These are phyloP conservation scores for Salix koriyanagi DNA, from an alignment of 345 rosid species.

Conservation along the genomic window DNA sequence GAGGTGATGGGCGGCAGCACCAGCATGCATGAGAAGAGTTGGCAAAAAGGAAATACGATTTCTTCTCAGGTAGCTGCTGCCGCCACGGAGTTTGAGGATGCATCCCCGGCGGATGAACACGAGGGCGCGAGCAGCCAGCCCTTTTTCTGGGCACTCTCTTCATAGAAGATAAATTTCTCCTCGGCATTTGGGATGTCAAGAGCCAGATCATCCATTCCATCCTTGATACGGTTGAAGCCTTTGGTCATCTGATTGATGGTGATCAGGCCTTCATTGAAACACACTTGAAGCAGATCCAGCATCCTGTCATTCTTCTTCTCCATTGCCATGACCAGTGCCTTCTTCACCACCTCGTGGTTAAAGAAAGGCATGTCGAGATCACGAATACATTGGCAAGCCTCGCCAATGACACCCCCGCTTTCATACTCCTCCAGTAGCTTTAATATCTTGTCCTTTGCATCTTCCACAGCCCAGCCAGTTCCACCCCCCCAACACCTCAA, in stretches of 20 bases:
- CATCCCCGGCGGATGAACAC: constrained; percentile 30
- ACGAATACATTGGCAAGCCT: constrained; percentile 95
- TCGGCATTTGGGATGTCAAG: constrained; percentile 91
- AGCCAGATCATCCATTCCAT: constrained; percentile 89
- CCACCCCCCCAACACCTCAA: constrained; percentile 99
- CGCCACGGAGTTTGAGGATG: constrained; percentile 7
- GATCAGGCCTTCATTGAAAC: constrained; percentile 83
- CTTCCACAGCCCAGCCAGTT: constrained; percentile 97
- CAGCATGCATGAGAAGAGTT: constrained; percentile 30
- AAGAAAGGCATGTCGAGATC: constrained; percentile 97
- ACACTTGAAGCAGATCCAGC: constrained; percentile 77
- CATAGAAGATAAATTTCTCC: constrained; percentile 69
- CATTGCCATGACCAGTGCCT: constrained; percentile 99
- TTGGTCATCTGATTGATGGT: constrained; percentile 89
- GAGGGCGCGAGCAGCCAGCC: constrained; percentile 76
- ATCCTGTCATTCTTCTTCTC: constrained; percentile 94
- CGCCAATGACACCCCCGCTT: constrained; percentile 80
- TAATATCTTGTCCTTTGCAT: constrained; percentile 95
- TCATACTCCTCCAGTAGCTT: constrained; percentile 92
- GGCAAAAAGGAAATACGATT: constrained; percentile 1
- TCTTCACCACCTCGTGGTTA: constrained; percentile 98
- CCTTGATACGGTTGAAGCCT: constrained; percentile 82
- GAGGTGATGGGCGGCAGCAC: constrained; percentile 8
- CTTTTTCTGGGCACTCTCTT: constrained; percentile 59
- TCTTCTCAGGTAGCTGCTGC: constrained; percentile 36